phyloP scores from a whole-genome alignment of 768 basidiomycete species.

The Lanmaoa pseudosensibilis region DNA sequence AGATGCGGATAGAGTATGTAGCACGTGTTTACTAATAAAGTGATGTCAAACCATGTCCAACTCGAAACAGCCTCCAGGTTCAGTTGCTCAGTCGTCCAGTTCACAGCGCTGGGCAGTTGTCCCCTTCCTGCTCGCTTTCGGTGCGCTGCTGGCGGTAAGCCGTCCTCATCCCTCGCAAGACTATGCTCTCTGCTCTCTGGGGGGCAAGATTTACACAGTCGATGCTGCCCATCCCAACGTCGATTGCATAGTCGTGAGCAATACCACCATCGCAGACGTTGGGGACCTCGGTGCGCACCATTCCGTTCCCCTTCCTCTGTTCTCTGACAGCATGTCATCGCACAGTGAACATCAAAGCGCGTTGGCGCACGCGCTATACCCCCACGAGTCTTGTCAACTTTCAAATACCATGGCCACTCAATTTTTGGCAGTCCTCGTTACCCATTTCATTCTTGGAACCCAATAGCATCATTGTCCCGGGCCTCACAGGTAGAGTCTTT shows the following conservation, averaged over 20 bases:
- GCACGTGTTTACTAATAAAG: too few relatives aligned
- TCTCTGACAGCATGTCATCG: background rate
- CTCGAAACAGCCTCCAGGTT: too few relatives aligned
- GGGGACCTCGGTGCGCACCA: constrained; percentile 48
- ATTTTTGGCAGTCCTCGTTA: constrained; percentile 21
- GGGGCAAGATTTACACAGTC: constrained; percentile 67
- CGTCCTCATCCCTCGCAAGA: constrained; percentile 2
- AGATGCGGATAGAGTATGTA: background rate
- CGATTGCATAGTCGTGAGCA: constrained; percentile 60
- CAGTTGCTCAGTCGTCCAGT: too few relatives aligned
- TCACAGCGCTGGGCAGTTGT: too few relatives aligned
- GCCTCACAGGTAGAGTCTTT: constrained; percentile 57
- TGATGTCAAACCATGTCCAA: too few relatives aligned
- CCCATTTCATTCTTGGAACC: constrained; percentile 27
- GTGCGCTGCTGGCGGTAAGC: background rate
- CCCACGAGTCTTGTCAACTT: background rate
- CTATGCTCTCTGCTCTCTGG: constrained; percentile 61
- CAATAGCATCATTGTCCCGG: constrained; percentile 62
- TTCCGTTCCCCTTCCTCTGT: background rate
- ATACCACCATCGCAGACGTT: constrained; percentile 45
- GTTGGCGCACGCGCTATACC: constrained; percentile 19
- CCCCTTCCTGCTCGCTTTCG: constrained; percentile 9
- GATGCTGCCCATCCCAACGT: constrained; percentile 50
- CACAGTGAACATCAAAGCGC: constrained; percentile 25
- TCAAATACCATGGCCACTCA: constrained; percentile 27